These are phyloP conservation scores for Globisporangium parvum DNA, from an alignment of 352 stramenopile genomes.

Conservation along the genomic window DNA sequence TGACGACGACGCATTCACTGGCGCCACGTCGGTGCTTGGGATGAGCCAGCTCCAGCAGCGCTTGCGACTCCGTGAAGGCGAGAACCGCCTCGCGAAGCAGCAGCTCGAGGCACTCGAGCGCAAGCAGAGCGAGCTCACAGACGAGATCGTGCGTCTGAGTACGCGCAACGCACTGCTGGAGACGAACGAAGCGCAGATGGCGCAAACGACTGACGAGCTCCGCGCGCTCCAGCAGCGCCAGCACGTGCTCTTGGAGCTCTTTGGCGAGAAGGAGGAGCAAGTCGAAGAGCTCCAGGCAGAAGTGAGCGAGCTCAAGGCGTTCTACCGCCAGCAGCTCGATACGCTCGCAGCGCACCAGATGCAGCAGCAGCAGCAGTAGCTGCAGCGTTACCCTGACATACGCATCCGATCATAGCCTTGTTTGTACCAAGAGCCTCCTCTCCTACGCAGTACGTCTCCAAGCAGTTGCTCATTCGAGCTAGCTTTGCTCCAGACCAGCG, in stretches of 20 bases:
- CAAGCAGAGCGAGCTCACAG: constrained; percentile 59
- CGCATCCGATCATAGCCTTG: background rate
- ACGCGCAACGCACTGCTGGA: constrained; percentile 72
- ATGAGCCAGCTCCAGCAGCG: constrained; percentile 73
- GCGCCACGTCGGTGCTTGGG: constrained; percentile 56
- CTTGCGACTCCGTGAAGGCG: constrained; percentile 62
- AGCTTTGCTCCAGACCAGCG: too few relatives aligned
- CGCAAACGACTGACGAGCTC: constrained; percentile 44
- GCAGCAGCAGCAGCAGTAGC: constrained; percentile 23
- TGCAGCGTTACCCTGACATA: constrained; percentile 11
- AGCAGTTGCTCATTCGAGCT: too few relatives aligned
- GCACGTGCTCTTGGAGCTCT: constrained; percentile 74
- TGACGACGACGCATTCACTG: constrained; percentile 20
- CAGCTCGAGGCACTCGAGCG: constrained; percentile 56
- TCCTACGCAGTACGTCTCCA: too few relatives aligned
- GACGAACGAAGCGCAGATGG: constrained; percentile 39
- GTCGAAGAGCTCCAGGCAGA: constrained; percentile 77
- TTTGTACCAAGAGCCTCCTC: too few relatives aligned
- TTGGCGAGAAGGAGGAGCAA: constrained; percentile 84
- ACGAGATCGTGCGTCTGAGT: constrained; percentile 70
- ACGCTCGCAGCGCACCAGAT: constrained; percentile 49
- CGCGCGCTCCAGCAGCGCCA: constrained; percentile 65
- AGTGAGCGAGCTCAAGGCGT: constrained; percentile 69
- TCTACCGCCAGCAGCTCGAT: constrained; percentile 76
- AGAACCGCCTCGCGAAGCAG: constrained; percentile 69